phyloP scores from a whole-genome alignment of 768 basidiomycete genomes.

The Agrocybe pediades region DNA sequence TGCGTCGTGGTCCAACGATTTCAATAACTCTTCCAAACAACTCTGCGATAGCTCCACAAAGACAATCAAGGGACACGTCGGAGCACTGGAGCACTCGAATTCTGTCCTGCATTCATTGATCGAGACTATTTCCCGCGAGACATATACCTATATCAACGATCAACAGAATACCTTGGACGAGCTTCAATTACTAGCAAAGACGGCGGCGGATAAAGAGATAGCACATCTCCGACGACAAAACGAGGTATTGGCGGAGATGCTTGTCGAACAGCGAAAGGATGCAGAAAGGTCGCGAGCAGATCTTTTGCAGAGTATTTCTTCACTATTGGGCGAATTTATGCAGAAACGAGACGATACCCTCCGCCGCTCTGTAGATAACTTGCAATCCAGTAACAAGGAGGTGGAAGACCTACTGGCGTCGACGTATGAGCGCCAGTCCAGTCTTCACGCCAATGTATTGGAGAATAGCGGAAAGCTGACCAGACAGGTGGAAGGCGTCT shows the following conservation, averaged over 20 bases:
- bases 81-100: slow-evolving; percentile 59
- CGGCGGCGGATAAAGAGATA: slow-evolving; percentile 48
- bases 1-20: slow-evolving; percentile 51
- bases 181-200: slow-evolving; percentile 48
- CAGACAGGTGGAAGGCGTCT: slow-evolving; percentile 43
- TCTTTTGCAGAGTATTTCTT: slow-evolving; percentile 73
- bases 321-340: slow-evolving; percentile 71
- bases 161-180: slow-evolving; percentile 55
- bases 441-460: slow-evolving; percentile 42
- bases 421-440: slow-evolving; percentile 51
- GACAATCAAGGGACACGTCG: slow-evolving; percentile 45
- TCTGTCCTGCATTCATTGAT: slow-evolving; percentile 59
- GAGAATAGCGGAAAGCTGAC: slow-evolving; percentile 43
- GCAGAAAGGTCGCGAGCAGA: slow-evolving; percentile 72
- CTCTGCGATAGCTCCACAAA: slow-evolving; percentile 49
- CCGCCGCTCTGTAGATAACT: slow-evolving; percentile 51
- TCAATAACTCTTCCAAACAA: slow-evolving; percentile 49
- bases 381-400: slow-evolving; percentile 57
- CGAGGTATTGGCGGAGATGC: slow-evolving; percentile 53
- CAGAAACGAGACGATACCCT: slow-evolving; percentile 68
- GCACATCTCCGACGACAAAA: slow-evolving; percentile 74
- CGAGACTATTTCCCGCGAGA: slow-evolving; percentile 60
- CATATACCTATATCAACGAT: slow-evolving; percentile 53
- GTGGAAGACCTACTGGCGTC: slow-evolving; percentile 51
- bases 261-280: slow-evolving; percentile 67